These are phyloP conservation scores for Juncus effusus DNA, from an alignment of 176 grass and related monocot species.

Conservation along the genomic window DNA sequence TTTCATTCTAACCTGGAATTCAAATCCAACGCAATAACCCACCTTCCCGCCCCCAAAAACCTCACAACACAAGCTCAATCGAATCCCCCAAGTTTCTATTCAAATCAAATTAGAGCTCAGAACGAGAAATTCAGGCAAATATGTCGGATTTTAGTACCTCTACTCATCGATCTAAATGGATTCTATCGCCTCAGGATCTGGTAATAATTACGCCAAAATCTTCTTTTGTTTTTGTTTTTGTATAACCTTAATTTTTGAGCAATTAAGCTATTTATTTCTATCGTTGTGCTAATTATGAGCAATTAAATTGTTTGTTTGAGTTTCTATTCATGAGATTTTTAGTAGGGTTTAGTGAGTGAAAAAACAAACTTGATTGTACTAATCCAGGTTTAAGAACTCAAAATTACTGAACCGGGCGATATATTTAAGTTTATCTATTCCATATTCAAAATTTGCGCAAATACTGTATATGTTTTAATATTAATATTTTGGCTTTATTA, in stretches of 20 bases:
- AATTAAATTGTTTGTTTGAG: background rate
- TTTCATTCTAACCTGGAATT: no score
- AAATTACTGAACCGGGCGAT: background rate
- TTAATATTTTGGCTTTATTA: slow-evolving; percentile 7
- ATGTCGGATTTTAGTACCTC: slow-evolving; percentile 92
- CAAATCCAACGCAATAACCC: no score
- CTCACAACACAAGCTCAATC: background rate
- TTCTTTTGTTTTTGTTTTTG: background rate
- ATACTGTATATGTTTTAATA: background rate
- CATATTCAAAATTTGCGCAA: background rate
- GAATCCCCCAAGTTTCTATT: background rate
- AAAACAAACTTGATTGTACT: slow-evolving; percentile 5
- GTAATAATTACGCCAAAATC: slow-evolving; percentile 24
- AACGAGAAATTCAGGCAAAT: background rate
- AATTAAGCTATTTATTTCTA: background rate
- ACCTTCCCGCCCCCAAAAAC: no score
- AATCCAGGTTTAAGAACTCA: background rate
- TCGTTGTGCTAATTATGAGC: background rate
- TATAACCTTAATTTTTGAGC: background rate
- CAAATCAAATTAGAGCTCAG: background rate
- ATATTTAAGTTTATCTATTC: background rate
- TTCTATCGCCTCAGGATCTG: slow-evolving; percentile 71
- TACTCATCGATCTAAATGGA: slow-evolving; percentile 76
- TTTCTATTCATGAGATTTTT: background rate
- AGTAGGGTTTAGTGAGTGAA: background rate